Base-by-base conservation (phyloP, 805 yeast genomes). In the Cyberlindnera samutprakarnensis region DNA sequence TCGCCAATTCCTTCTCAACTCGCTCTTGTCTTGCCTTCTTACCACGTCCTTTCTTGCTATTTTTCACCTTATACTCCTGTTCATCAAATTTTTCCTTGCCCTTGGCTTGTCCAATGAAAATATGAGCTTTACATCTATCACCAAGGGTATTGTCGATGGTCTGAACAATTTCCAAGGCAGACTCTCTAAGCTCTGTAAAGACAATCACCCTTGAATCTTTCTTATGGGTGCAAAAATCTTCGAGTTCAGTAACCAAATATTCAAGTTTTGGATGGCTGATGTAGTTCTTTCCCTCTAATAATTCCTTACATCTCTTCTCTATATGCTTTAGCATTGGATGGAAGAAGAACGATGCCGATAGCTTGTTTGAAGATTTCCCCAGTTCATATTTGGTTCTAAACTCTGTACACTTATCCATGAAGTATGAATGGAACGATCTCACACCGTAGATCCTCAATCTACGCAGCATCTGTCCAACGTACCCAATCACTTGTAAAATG, bases 81-180 rank as follows among this genome's bases (percentile, higher is more conserved):
- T 78, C 78, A 49, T 78, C 82, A 50, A 78, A 78, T 21, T 68
- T 74, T 29, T 77, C 85, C 47, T 75, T 77, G 33, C 77, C 88
- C 39, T 70, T 72, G 0, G 95, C 70, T 52, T 92, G 99, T 0
- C 99, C 99, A 41, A 92, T 85, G 51, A 92, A 92, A 16, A 90
- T 74, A 52, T 85, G 95, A 0, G 97, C 84, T 30, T 70, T 69
- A 15, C 72, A 57, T 25, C 40, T 59, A 18, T 39, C 44, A 34
- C 56, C 57, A 24, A 48, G 51, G 34, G 53, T 41, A 6, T 50
- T 39, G 42, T 80, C 90, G 28, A 77, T 57, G 32, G 59, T 69
- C 41, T 75, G 76, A 2, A 84, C 85, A 27, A 92, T 80, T 41
- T 88, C 96, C 25, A 84, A 59, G 0, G 97, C 98, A 5, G 95